phyloP scores from a whole-genome alignment of 768 basidiomycete genomes.

The Mycena sanguinolenta region DNA sequence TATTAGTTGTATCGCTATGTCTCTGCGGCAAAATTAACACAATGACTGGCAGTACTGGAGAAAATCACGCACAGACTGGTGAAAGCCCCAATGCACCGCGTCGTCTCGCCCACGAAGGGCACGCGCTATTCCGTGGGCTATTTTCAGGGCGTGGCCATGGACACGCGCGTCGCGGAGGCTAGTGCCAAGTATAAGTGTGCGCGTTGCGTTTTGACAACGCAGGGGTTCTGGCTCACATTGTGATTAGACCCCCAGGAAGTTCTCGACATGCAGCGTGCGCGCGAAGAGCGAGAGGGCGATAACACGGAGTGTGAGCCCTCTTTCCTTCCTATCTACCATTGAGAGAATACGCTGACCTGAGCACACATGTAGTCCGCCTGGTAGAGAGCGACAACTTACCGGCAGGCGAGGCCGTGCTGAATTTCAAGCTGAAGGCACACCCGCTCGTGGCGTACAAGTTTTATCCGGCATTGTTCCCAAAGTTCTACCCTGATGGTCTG shows the following conservation, averaged over 20 bases:
- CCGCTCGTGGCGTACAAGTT: constrained; percentile 32
- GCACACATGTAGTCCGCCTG: not conserved
- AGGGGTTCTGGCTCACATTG: not conserved
- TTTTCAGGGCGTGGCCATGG: constrained; percentile 35
- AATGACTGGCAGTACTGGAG: constrained; percentile 22
- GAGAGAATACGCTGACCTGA: not conserved
- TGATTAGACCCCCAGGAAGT: constrained; percentile 27
- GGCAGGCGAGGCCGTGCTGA: constrained; percentile 29
- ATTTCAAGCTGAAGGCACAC: constrained; percentile 34
- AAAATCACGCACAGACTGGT: constrained; percentile 28
- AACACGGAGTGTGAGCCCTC: constrained; percentile 22
- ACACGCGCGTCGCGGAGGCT: constrained; percentile 26
- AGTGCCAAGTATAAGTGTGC: constrained; percentile 28
- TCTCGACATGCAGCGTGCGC: constrained; percentile 28
- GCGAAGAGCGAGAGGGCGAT: constrained; percentile 33
- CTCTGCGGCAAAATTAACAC: not conserved
- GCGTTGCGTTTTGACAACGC: not conserved
- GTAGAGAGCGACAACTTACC: constrained; percentile 22
- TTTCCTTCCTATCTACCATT: not conserved
- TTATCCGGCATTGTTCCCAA: constrained; percentile 32
- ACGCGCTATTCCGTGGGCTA: constrained; percentile 34
- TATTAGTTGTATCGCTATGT: no score
- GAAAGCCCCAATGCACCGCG: constrained; percentile 34
- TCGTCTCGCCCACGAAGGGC: constrained; percentile 31
- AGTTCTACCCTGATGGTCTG: constrained; percentile 33